Conservation (phyloP, 768 basidiomycete genomes). For the Cyathus striatus region DNA sequence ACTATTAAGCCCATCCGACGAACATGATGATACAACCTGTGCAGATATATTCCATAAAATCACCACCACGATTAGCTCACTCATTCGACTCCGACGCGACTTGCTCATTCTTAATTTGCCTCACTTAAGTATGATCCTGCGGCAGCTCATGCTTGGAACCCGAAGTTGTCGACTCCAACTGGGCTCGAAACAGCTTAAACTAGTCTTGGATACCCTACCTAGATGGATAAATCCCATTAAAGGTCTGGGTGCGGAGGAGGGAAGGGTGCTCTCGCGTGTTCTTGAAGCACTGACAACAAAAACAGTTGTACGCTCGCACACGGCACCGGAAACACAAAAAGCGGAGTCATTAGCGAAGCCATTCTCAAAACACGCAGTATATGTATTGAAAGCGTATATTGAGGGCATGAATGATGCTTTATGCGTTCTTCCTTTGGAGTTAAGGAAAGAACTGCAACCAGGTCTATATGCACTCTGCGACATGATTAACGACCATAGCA, state of each 20-base stretch:
- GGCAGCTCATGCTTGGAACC: slow-evolving; percentile 51
- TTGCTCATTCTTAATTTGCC: slow-evolving; percentile 67
- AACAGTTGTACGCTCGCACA: slow-evolving; percentile 50
- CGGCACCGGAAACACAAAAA: slow-evolving; percentile 41
- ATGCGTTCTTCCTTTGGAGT: slow-evolving; percentile 50
- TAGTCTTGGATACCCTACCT: slow-evolving; percentile 64
- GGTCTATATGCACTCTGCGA: slow-evolving; percentile 81
- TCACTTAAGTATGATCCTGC: slow-evolving; percentile 61
- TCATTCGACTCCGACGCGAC: slow-evolving; percentile 79
- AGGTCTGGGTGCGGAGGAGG: slow-evolving; percentile 57
- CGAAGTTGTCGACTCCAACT: slow-evolving; percentile 63
- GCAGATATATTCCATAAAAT: slow-evolving; percentile 53
- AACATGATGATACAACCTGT: slow-evolving; percentile 50
- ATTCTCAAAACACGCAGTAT: slow-evolving; percentile 82
- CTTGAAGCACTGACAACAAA: slow-evolving; percentile 67
- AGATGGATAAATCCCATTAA: slow-evolving; percentile 53
- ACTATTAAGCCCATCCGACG: slow-evolving; percentile 42
- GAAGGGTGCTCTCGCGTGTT: slow-evolving; percentile 60
- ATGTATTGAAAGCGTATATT: slow-evolving; percentile 75
- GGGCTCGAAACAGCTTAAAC: slow-evolving; percentile 59
- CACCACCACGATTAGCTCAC: slow-evolving; percentile 46
- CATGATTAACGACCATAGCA: slow-evolving; percentile 73
- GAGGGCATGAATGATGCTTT: slow-evolving; percentile 74
- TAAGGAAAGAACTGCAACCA: slow-evolving; percentile 68
- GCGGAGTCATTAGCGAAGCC: slow-evolving; percentile 75